phyloP scores from a whole-genome alignment of 2,329 filamentous ascomycete species.

The Ophiostoma populinum region DNA sequence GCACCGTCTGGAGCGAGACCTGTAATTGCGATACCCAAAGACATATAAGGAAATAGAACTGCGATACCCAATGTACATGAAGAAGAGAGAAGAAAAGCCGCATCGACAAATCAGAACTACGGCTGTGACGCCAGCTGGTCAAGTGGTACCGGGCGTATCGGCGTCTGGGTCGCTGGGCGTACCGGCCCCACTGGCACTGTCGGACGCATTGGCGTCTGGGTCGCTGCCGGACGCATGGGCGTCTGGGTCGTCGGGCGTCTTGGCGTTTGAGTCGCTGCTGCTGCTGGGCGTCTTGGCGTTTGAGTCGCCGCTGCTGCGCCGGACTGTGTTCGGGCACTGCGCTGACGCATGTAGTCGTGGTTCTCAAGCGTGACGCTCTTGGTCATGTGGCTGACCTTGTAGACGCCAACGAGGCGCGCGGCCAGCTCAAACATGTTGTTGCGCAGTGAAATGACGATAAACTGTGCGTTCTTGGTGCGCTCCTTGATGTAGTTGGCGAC shows the following conservation, averaged over 20 bases:
- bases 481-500: conserved; percentile 99
- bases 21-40: neutral
- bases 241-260: conserved; percentile 11
- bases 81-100: neutral
- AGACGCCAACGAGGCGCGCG: conserved; percentile 86
- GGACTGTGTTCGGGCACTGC: conserved; percentile 15
- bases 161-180: conserved; percentile 6
- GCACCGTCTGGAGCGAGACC: no score
- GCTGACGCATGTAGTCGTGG: conserved; percentile 48
- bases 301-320: conserved; percentile 7
- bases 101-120: conserved; percentile 3
- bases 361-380: conserved; percentile 86
- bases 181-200: no score
- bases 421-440: conserved; percentile 99
- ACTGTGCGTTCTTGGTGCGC: conserved; percentile 96
- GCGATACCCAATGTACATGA: neutral
- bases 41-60: neutral
- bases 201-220: conserved; percentile 1
- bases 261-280: conserved; percentile 15
- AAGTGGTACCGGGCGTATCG: conserved; percentile 4
- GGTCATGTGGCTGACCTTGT: conserved; percentile 99
- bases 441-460: conserved; percentile 91
- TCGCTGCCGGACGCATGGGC: conserved; percentile 1
- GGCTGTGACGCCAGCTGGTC: conserved; percentile 10
- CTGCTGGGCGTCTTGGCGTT: conserved; percentile 16